Evolutionary conservation across 371 early-diverging fungal species (phyloP), one percentile per base, ranked within the genome.

Genomic region (Mortierella sp.): DNA sequence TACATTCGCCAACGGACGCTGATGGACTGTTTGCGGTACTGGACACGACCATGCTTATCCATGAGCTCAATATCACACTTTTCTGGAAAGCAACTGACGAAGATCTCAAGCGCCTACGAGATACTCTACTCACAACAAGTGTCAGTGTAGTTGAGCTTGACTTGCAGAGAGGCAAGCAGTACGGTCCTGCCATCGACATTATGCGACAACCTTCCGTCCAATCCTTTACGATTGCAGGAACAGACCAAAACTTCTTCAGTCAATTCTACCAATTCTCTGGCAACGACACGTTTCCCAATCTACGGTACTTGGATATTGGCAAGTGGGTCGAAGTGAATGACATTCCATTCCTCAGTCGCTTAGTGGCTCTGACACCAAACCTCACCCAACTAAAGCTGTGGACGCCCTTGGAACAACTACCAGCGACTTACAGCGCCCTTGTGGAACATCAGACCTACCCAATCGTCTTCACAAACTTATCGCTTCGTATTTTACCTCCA

Each of bases 61-160:
- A 61, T 3, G 68, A 67, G 27, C 51, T 67, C 39, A 55, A 44
- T 14, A 28, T 61, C 19, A 39, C 56, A 9, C 46, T 67, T 1
- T 29, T n/a, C 14, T 67, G 62, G 60, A 41, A 57, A 0, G 25
- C 44, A 0, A 43, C 25, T 3, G 10, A 28, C 16, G 40, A 37
- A 12, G 68, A 61, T 9, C 5, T 52, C 21, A 67, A 50, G 46
- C 14, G 9, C 1, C 57, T 67, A n/a, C 39, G 54, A 25, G 63
- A 69, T 37, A n/a, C 58, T 16, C 10, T 69, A 3, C 17, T 17
- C n/a, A 45, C 21, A 3, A 46, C 69, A 1, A 62, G 46, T n/a
- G 14, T 69, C 1, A 28, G 31, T 16, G 21, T 45, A 16, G 14
- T 69, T 14, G 52, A 53, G 8, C 34, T 41, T 48, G 46, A 31